phyloP scores from a whole-genome alignment of 2,329 filamentous ascomycete species.

The Penicillium fuscoglaucum region DNA sequence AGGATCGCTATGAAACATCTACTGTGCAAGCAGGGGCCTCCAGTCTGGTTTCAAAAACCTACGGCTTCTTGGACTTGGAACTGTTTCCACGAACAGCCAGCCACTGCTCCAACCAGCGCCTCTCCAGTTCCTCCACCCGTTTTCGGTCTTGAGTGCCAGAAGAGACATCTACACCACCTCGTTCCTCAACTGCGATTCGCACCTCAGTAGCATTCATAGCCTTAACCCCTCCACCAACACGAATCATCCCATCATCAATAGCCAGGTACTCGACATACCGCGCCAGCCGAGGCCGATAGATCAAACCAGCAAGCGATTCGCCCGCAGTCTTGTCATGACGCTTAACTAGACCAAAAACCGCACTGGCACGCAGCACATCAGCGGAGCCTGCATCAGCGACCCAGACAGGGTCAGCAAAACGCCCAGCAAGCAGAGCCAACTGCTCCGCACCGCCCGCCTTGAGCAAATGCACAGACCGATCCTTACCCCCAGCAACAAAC shows the following conservation, averaged over 20 bases:
- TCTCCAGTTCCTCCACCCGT: slow-evolving; percentile 33
- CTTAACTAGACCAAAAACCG: slow-evolving; percentile 36
- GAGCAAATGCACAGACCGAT: slow-evolving; percentile 11
- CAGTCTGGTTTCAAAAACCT: background rate
- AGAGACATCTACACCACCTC: slow-evolving; percentile 52
- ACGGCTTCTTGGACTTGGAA: background rate
- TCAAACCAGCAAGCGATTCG: slow-evolving; percentile 28
- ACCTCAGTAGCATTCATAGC: slow-evolving; percentile 65
- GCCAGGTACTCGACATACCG: slow-evolving; percentile 63
- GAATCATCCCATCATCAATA: slow-evolving; percentile 69
- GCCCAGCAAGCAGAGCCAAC: slow-evolving; percentile 32
- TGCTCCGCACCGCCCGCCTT: slow-evolving; percentile 23
- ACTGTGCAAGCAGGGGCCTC: slow-evolving; percentile 1
- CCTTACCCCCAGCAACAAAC: slow-evolving; percentile 22
- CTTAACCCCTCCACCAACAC: slow-evolving; percentile 60
- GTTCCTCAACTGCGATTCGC: slow-evolving; percentile 67
- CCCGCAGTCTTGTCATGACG: slow-evolving; percentile 45
- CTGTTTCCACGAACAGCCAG: slow-evolving; percentile 20
- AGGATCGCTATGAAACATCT: background rate
- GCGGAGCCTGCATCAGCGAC: slow-evolving; percentile 21
- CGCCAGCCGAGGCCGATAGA: slow-evolving; percentile 58
- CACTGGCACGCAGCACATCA: slow-evolving; percentile 37
- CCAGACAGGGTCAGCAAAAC: slow-evolving; percentile 25
- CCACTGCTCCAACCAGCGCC: slow-evolving; percentile 42
- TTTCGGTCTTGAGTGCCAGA: slow-evolving; percentile 19